These are phyloP conservation scores for Botrytis byssoidea DNA, from an alignment of 2,329 filamentous ascomycete species.

Conservation along the genomic window DNA sequence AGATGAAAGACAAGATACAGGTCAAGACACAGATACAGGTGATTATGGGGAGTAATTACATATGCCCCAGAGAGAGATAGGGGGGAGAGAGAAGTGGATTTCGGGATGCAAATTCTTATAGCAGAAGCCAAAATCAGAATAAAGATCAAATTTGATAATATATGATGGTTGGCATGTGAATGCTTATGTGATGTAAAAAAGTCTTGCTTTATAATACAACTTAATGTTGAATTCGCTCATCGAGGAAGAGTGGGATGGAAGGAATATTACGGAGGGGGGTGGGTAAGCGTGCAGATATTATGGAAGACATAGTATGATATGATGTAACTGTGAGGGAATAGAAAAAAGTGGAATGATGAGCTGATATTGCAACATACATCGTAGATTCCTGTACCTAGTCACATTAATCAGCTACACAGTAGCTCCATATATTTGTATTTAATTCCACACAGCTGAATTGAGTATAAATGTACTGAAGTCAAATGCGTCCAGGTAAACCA, in stretches of 20 bases:
- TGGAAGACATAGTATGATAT: background rate
- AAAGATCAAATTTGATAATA: background rate
- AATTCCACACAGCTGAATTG: background rate
- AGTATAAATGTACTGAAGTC: background rate
- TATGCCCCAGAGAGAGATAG: background rate
- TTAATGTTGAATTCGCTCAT: background rate
- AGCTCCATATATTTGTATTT: background rate
- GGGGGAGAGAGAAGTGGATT: background rate
- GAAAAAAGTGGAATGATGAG: background rate
- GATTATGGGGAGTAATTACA: background rate
- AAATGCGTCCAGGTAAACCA: background rate
- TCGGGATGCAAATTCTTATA: background rate
- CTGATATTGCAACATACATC: background rate
- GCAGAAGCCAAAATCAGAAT: background rate
- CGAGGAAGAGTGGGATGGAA: background rate
- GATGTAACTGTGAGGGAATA: background rate
- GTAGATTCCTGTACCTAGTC: background rate
- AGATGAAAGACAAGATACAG: background rate
- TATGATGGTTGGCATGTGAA: background rate
- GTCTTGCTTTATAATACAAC: background rate
- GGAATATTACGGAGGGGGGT: background rate
- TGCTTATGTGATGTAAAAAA: background rate
- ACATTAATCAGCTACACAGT: background rate
- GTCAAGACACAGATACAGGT: background rate
- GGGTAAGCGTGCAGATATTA: background rate